These are phyloP conservation scores for Geotrichum carabidarum DNA, from an alignment of 1,139 yeast species.

Conservation along the genomic window DNA sequence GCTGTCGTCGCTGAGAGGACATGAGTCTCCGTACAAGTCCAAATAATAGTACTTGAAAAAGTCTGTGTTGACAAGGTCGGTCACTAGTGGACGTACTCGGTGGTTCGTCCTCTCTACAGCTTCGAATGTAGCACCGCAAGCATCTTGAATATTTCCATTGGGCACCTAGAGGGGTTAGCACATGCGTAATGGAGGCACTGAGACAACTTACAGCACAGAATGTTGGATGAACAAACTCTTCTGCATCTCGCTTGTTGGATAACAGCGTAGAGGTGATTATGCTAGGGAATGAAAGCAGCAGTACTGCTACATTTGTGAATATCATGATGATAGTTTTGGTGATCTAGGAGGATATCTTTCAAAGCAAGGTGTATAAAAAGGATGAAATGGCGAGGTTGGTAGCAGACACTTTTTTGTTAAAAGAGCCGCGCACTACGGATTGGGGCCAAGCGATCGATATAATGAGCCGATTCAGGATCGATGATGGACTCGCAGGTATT, in stretches of 20 bases:
- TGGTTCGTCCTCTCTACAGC: slow-evolving; percentile 51
- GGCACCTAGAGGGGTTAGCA: slow-evolving; percentile 20
- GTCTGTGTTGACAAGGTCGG: slow-evolving; percentile 46
- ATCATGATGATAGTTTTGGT: slow-evolving; percentile 5
- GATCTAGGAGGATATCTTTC: too few relatives aligned
- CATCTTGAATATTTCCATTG: slow-evolving; percentile 31
- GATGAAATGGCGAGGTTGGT: too few relatives aligned
- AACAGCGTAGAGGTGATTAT: slow-evolving; percentile 13
- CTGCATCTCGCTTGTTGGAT: slow-evolving; percentile 11
- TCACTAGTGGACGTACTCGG: slow-evolving; percentile 50
- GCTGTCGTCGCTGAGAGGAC: slow-evolving; percentile 79
- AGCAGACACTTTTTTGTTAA: too few relatives aligned
- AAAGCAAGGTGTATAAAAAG: too few relatives aligned
- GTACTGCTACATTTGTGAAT: slow-evolving; percentile 14
- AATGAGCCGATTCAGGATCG: too few relatives aligned
- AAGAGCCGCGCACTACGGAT: too few relatives aligned
- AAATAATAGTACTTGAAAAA: slow-evolving; percentile 79
- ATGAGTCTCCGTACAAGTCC: slow-evolving; percentile 69
- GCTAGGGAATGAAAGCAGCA: slow-evolving; percentile 16
- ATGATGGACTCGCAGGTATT: too few relatives aligned
- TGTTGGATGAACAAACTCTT: slow-evolving; percentile 15
- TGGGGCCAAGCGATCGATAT: too few relatives aligned
- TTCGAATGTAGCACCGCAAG: slow-evolving; percentile 50
- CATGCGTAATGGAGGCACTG: background rate
- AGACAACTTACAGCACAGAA: slow-evolving; percentile 15